Base-by-base conservation (phyloP, 2,329 filamentous ascomycete species). In the Calonectria naviculata region DNA sequence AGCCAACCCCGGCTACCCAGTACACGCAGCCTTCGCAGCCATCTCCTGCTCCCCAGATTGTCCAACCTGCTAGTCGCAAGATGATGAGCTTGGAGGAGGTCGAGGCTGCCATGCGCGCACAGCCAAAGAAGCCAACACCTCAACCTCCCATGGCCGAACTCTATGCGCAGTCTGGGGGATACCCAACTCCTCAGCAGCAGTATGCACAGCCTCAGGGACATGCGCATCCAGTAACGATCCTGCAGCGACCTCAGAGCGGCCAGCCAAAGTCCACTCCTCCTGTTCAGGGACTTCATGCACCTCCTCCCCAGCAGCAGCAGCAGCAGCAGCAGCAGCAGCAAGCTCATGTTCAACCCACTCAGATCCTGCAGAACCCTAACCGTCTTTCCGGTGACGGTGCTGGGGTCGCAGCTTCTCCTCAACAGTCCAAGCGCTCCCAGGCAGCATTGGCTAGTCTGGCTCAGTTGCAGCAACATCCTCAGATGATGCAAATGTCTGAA, bases 31-130 rank as follows among this genome's bases (percentile, higher is more conserved):
- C 83, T 24, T 76, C 80, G 8, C 77, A 80, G 61, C 71, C 81
- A 28, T 77, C 81, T 62, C 78, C 81, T 74, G 77, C 80, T 29
- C 75, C 77, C 42, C 75, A 73, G 21, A 61, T 65, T 38, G 24
- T 66, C 54, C 78, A 78, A 38, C 74, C 81, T 38, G 74, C 81
- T 21, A 80, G 88, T 47, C 91, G 92, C 79, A 98, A 95, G 86
- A 93, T 98, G 85, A 92, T 99, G 93, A 98, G 95, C 78, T 83
- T 99, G 79, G 97, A 98, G 81, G 97, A 99, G 85, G 95, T 99
- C 24, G 97, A 99, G 85, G 96, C 96, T 65, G 92, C 95, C 74
- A 95, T 99, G 93, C 91, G 94, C 71, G 88, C 90, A 38, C 93
- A 95, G 76, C 85, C 90, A 36, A 89, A 90, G 77, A 88, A 88